A percentile compares a stretch with the other conserved stretches of the same genome.
Evolutionary conservation across 225 moss, liverwort and hornwort genomes (phyloP).

Genomic region (Sphagnum tenellum): DNA sequence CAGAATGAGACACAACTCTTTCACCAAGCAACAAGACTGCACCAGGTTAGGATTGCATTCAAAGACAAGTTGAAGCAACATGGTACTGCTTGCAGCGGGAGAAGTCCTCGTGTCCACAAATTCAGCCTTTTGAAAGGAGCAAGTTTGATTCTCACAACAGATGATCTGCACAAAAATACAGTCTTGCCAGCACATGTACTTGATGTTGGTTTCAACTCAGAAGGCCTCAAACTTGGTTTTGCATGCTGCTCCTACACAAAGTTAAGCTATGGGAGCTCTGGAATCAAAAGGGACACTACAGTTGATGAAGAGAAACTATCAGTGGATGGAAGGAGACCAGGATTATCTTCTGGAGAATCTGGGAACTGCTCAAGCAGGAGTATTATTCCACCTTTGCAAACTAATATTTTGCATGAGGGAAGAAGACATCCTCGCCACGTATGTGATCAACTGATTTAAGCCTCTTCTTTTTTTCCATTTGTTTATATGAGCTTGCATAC

Average conservation of each 20-base stretch:
- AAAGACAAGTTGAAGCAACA: no score
- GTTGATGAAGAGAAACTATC: slow-evolving; percentile 6
- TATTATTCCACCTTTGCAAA: background rate
- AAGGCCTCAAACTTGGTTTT: slow-evolving; percentile 7
- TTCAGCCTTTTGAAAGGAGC: no score
- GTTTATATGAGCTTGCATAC: background rate
- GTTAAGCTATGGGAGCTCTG: slow-evolving; percentile 3
- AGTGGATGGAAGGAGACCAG: background rate
- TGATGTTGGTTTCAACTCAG: background rate
- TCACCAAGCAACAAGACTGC: no score
- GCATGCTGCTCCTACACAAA: slow-evolving; percentile 1
- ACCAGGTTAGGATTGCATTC: no score
- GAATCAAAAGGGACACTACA: background rate
- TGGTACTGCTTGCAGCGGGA: no score
- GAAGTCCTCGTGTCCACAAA: no score
- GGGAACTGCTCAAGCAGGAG: background rate
- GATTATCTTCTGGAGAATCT: background rate
- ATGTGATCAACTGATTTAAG: background rate
- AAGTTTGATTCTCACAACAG: no score
- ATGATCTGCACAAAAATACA: slow-evolving; percentile 18
- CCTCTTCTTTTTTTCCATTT: background rate
- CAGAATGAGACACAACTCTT: no score
- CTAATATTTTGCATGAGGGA: background rate
- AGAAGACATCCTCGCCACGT: background rate
- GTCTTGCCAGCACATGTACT: slow-evolving; percentile 14